Conservation (phyloP, 1,284 basidiomycete species). For the Fomitopsis schrenkii region DNA sequence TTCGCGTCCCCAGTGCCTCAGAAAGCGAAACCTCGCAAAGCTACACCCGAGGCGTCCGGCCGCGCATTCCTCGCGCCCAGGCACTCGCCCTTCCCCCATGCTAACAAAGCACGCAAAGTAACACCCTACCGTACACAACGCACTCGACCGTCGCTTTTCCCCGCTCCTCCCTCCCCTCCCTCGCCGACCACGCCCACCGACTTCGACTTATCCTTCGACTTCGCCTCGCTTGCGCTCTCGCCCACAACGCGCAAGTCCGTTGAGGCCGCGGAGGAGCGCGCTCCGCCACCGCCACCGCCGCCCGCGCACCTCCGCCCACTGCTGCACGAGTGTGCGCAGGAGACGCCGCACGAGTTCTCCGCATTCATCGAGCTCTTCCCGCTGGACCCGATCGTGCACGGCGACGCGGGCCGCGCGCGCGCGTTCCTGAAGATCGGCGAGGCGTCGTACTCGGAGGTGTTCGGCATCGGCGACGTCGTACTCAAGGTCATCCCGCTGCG, state of each 20-base stretch:
- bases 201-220: conserved; percentile 54
- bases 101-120: conserved; percentile 46
- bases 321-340: conserved; percentile 63
- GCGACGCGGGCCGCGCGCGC: conserved; percentile 13
- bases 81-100: neutral
- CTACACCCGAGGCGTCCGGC: conserved; percentile 60
- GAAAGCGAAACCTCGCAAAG: conserved; percentile 41
- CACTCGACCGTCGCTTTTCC: conserved; percentile 34
- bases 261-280: conserved; percentile 7
- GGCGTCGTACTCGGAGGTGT: conserved; percentile 98
- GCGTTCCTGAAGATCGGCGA: conserved; percentile 87
- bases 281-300: conserved; percentile 22
- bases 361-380: conserved; percentile 77
- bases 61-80: neutral
- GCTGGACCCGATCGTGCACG: conserved; percentile 55
- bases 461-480: conserved; percentile 80
- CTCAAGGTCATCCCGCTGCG: conserved; percentile 83
- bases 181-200: conserved; percentile 42
- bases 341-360: conserved; percentile 67
- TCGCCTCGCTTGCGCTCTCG: conserved; percentile 45
- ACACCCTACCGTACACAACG: conserved; percentile 55
- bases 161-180: conserved; percentile 46
- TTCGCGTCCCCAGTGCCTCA: neutral
- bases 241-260: conserved; percentile 15
- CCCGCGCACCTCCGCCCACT: conserved; percentile 55